Base-by-base conservation (phyloP, 2,329 filamentous ascomycete genomes). In the Orbilia javanica region DNA sequence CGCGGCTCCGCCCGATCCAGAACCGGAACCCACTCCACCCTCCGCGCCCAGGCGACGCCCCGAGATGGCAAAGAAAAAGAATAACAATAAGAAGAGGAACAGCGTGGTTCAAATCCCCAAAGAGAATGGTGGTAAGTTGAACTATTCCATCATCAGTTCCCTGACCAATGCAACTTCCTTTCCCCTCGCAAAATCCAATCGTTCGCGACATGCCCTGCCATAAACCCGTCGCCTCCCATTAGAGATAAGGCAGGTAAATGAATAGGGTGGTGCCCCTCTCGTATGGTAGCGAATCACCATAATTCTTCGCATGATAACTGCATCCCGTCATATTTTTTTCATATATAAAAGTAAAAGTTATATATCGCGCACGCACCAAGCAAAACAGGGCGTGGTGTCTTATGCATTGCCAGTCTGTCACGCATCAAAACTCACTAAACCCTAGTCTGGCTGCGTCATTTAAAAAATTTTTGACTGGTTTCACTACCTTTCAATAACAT, bases 341-440 rank as follows among this genome's bases (percentile, higher is more conserved):
- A 8, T 42, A 36, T 73, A 64, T 48, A 34, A 60, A 53, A 27
- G 53, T 29, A 39, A 15, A 36, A 15, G 4, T 39, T 39, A 39
- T 39, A 60, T 62, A 71, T 68, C 66, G 52, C 73, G 65, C 60
- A 68, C 18, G 34, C 22, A 48, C 46, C 53, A 60, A 18, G 31
- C 55, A 11, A 20, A 60, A 42, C 55, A 42, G 20, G 55, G 34
- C 55, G 55, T 60, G 55, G 55, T 60, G 34, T 60, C 39, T 60
- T 60, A 76, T 77, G 73, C 73, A 77, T 77, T 77, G 73, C 73
- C 73, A 77, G 50, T 77, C 73, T 77, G 73, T 77, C 73, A 55
- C 66, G 73, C 73, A 31, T 34, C 52, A 57, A 57, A 48, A 68
- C 70, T n/a, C 29, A 57, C 50, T 53, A 53, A 53, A 53, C 44